Base-by-base conservation (phyloP, 78 protist species). In the Emiliania huxleyi region DNA sequence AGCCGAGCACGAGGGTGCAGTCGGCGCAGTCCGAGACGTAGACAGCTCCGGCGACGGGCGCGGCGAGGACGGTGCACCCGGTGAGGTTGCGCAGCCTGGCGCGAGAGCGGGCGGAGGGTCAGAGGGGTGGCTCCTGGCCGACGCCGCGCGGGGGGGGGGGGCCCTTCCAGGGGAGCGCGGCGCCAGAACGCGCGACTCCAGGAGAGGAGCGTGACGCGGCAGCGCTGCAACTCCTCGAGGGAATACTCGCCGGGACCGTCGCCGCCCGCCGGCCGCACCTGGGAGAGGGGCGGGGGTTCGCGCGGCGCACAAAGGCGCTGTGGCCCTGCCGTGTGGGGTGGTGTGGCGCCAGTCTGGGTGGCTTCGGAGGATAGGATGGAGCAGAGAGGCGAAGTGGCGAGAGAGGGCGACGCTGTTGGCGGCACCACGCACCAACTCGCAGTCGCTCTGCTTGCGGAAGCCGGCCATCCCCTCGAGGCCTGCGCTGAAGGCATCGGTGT, bases 1-100 rank as follows among this genome's bases (percentile, higher is more conserved):
- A 35, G 21, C 92, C 95, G 43, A 92, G 25, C 37, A 73, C 73
- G 56, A 94, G 46, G 37, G 77, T 83, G 84, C 95, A 94, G 48
- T 26, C 48, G 18, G 0, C 19, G 42, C 95, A 94, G 25, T 26
- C 12, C 81, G 92, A 23, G 40, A 94, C 33, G 75, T 91, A 83
- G 37, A 92, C 42, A 11, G 93, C 11, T 37, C 94, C 94, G 15
- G 38, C 84, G 11, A 92, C 33, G 35, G 95, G 95, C 46, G 26
- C 42, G n/a, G 93, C 4, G 45, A 93, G 5, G 42, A 93, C 81
- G 44, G 33, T 62, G 77, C 94, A 93, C 15, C 35, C 29, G 23
- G 0, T 15, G 49, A 77, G 87, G 29, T 52, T 52, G 62, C 62
- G 62, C 62, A 52, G 62, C n/a, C n/a, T n/a, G n/a, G n/a, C n/a